phyloP scores from a whole-genome alignment of 768 basidiomycete species.

The Sutorius australiensis region DNA sequence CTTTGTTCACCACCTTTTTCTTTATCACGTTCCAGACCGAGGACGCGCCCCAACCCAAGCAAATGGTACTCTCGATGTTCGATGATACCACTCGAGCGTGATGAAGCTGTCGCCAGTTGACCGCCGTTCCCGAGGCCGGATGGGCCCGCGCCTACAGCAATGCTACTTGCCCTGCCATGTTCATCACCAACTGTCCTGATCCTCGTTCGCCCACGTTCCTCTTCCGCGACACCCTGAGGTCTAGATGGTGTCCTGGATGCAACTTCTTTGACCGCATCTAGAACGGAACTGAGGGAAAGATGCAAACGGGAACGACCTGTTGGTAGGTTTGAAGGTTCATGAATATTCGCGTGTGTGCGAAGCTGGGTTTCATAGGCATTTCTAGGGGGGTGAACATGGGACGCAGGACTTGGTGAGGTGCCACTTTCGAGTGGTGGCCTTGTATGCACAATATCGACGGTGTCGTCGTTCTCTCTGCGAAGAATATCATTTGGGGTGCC shows the following conservation, averaged over 20 bases:
- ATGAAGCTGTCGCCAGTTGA: neutral
- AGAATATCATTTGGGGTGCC: slow-evolving; percentile 3
- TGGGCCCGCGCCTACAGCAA: neutral
- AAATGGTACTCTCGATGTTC: slow-evolving; percentile 16
- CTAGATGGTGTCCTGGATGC: slow-evolving; percentile 14
- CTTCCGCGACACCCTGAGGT: slow-evolving; percentile 34
- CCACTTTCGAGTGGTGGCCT: neutral
- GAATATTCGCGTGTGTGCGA: neutral
- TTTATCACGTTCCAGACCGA: slow-evolving; percentile 18
- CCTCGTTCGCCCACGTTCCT: slow-evolving; percentile 25
- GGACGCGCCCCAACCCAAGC: slow-evolving; percentile 36
- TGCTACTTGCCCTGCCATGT: neutral
- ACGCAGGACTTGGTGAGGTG: neutral
- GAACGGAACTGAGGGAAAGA: slow-evolving; percentile 14
- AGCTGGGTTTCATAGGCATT: neutral
- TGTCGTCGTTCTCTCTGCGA: neutral
- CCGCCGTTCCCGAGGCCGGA: neutral
- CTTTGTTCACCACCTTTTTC: slow-evolving; percentile 23
- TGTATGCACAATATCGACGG: neutral
- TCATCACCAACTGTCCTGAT: slow-evolving; percentile 7
- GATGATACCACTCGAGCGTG: neutral
- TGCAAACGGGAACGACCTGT: slow-evolving; percentile 16
- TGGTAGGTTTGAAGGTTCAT: slow-evolving; percentile 1
- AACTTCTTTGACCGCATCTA: slow-evolving; percentile 19
- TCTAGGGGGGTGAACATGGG: slow-evolving; percentile 4